Conservation (phyloP, 2,329 filamentous ascomycete species). For the Gyromitra esculenta region DNA sequence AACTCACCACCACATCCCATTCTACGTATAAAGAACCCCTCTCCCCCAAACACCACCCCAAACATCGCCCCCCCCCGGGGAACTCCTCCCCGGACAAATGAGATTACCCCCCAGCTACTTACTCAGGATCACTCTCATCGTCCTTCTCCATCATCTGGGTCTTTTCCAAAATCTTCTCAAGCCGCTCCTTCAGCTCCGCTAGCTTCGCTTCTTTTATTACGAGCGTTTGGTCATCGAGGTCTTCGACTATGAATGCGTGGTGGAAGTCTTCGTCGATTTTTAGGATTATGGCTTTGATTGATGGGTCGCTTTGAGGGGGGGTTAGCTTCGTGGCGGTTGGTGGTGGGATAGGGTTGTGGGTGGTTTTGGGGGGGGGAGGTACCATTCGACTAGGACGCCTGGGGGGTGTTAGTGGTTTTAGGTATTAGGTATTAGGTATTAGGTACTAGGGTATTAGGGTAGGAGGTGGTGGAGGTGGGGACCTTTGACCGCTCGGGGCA, state of each 20-base stretch:
- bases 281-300: slow-evolving; percentile 58
- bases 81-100: slow-evolving; percentile 21
- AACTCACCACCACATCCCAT: too few species aligned
- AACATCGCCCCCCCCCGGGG: too few species aligned
- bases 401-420: slow-evolving; percentile 25
- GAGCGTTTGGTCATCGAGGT: slow-evolving; percentile 57
- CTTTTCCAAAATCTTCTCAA: slow-evolving; percentile 55
- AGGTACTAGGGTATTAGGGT: too few species aligned
- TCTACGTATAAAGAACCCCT: too few species aligned
- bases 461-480: background rate
- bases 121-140: slow-evolving; percentile 51
- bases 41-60: background rate
- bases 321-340: background rate
- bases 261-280: slow-evolving; percentile 57
- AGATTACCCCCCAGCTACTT: background rate
- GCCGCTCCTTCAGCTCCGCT: slow-evolving; percentile 56
- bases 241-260: slow-evolving; percentile 57
- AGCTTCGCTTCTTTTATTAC: slow-evolving; percentile 58
- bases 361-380: background rate
- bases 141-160: slow-evolving; percentile 55
- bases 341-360: background rate
- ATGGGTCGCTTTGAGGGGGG: slow-evolving; percentile 55
- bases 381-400: slow-evolving; percentile 58
- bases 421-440: too few species aligned
- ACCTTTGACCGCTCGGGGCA: slow-evolving; percentile 58